Conservation (phyloP, 2,329 filamentous ascomycete species). For the Fusarium pseudoanthophilum region DNA sequence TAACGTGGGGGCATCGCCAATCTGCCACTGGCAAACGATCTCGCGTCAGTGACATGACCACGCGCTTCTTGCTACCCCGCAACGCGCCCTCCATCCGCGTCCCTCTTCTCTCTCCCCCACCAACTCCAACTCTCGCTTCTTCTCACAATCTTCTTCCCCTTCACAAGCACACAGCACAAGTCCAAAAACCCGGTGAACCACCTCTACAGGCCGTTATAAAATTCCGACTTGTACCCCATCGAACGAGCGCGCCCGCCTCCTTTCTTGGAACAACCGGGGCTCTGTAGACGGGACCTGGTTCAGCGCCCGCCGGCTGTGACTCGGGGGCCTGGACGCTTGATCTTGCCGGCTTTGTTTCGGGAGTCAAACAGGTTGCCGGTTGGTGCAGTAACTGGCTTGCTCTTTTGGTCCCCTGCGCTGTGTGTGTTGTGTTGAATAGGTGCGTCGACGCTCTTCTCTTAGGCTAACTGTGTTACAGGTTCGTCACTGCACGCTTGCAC, state of each 20-base stretch:
- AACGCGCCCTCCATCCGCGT: background rate
- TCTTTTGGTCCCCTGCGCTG: background rate
- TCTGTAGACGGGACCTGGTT: background rate
- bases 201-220: background rate
- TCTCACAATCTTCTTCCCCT: background rate
- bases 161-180: background rate
- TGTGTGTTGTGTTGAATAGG: background rate
- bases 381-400: background rate
- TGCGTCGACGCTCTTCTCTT: rapidly evolving
- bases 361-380: background rate
- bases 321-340: background rate
- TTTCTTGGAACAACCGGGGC: background rate
- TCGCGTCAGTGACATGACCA: background rate
- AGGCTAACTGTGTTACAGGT: background rate
- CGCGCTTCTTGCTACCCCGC: background rate
- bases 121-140: background rate
- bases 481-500: rapidly evolving
- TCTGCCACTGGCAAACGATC: background rate
- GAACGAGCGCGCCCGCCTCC: background rate
- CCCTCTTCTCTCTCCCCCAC: background rate
- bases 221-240: background rate
- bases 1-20: background rate
- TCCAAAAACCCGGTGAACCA: background rate
- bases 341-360: background rate
- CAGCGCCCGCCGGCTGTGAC: background rate